Conservation (phyloP, 1,139 yeast genomes). For the Trichomonascaceae sp. region DNA sequence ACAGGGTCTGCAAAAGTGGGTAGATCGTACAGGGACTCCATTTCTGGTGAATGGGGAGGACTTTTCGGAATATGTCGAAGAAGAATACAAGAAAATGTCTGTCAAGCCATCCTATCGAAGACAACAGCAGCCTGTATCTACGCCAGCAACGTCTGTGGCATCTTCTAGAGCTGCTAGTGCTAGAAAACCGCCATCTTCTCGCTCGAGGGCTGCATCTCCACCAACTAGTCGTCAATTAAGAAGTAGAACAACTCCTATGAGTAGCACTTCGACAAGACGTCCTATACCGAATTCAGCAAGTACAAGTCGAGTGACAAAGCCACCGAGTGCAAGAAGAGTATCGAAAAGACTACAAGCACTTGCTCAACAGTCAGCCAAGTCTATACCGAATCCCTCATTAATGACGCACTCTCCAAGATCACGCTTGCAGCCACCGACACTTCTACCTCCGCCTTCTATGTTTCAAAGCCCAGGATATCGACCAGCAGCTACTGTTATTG, state of each 20-base stretch:
- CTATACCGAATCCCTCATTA: neutral
- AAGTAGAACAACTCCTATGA: conserved; percentile 1
- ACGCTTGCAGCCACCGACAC: neutral
- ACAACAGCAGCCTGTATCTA: conserved; percentile 1
- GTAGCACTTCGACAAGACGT: conserved; percentile 5
- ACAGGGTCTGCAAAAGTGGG: conserved; percentile 43
- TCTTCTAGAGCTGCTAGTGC: neutral
- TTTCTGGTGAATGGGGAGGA: conserved; percentile 31
- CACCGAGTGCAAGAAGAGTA: neutral
- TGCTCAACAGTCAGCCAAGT: neutral
- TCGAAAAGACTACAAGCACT: neutral
- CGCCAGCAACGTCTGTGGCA: conserved; percentile 2
- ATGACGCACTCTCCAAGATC: neutral
- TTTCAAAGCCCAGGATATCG: neutral
- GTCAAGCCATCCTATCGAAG: conserved; percentile 14
- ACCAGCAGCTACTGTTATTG: neutral
- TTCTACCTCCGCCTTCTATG: neutral
- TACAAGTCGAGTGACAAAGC: neutral
- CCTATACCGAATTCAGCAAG: neutral
- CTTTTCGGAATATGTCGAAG: conserved; percentile 21
- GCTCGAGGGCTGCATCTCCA: neutral
- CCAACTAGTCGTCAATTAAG: neutral
- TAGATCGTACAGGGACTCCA: conserved; percentile 33
- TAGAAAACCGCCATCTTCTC: neutral
- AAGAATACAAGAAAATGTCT: conserved; percentile 19